Percentiles rank a stretch among this genome's conserved stretches.
These are phyloP conservation scores for Globisporangium recalcitrans DNA, from an alignment of 352 stramenopile genomes.

Conservation along the genomic window DNA sequence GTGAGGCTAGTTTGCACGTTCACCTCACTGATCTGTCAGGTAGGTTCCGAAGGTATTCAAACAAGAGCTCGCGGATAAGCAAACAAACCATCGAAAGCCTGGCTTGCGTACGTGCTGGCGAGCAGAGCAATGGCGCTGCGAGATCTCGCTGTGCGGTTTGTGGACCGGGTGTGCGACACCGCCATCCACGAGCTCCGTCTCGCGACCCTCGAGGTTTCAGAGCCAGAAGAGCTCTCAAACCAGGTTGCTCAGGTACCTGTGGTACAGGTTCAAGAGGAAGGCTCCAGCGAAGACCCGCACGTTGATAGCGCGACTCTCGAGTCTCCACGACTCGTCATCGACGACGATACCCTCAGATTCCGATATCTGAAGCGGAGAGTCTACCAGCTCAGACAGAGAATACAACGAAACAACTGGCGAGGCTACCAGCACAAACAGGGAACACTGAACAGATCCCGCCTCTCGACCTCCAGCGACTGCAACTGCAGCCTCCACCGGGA, in stretches of 20 bases:
- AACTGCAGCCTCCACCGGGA: neutral
- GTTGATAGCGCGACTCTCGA: neutral
- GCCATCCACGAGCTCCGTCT: neutral
- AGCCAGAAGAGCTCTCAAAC: neutral
- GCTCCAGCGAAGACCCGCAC: neutral
- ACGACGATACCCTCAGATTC: neutral
- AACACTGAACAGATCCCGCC: neutral
- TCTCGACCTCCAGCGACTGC: neutral
- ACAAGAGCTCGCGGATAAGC: neutral
- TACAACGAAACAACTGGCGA: neutral
- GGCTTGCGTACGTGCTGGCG: too few species aligned
- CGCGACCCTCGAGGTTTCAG: neutral
- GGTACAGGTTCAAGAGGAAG: neutral
- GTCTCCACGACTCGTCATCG: too few species aligned
- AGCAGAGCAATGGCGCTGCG: constrained; percentile 4
- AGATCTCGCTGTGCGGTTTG: constrained; percentile 5
- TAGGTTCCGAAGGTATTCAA: neutral
- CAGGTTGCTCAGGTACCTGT: neutral
- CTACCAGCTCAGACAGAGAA: neutral
- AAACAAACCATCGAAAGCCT: neutral
- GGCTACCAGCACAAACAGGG: neutral
- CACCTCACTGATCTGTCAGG: neutral
- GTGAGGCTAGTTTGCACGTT: too few species aligned
- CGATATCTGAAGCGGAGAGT: neutral
- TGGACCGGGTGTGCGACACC: neutral